Base-by-base conservation (phyloP, 768 basidiomycete species). In the Boletus reticulatus region DNA sequence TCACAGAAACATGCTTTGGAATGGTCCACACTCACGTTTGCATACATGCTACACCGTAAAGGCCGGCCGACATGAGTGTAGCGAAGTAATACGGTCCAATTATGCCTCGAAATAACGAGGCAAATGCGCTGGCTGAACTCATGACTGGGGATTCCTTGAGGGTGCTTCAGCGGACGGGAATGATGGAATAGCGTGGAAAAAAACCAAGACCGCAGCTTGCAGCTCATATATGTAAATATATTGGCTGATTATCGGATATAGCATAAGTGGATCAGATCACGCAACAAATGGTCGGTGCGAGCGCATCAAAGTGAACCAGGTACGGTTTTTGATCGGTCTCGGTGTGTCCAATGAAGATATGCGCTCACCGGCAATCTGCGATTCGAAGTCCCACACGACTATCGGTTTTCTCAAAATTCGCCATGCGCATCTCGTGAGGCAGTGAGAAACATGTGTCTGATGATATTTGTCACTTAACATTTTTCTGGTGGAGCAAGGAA, bases 41-140 rank as follows among this genome's bases (percentile, higher is more conserved):
- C 57, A 59, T 50, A n/a, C 58, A 59, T 3, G 50, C 27, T 10
- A 50, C 6, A 16, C 51, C 57, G 0, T 59, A 59, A 29, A 59
- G 6, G 1, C 20, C 34, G 3, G 57, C 46, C 3, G 37, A 34
- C 6, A 50, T 1, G n/a, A 59, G 1, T 12, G 13, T 11, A 31
- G 38, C 17, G 11, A 49, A 32, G 47, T 42, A 59, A 24, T 49
- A 11, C 1, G 51, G 11, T 4, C 34, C 38, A 8, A 43, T 53
- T 13, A 54, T 1, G 4, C 16, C 6, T 17, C 17, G 43, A 10
- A 22, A n/a, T 20, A 32, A 2, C 2, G 17, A 2, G 8, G 6
- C 2, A 24, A 44, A 13, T 24, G 12, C 4, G 19, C 12, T 29
- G 17, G 31, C 13, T 4, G 55, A 39, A 1, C 1, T 12, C 57